Base-by-base conservation (phyloP, 257 asterid species). In the Penstemon barbatus region DNA sequence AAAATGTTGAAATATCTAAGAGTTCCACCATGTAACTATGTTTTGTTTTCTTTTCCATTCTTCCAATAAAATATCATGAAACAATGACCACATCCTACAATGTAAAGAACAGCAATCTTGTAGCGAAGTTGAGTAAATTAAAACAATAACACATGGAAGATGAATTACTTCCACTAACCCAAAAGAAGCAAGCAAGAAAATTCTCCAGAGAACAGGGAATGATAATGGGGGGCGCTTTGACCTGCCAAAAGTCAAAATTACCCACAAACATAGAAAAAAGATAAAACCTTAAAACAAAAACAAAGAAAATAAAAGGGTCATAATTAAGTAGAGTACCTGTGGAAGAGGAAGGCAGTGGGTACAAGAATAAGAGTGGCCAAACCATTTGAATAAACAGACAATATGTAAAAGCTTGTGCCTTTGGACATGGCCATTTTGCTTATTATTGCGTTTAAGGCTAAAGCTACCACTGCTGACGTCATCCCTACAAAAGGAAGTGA, bases 401-500 rank as follows among this genome's bases (percentile, higher is more conserved):
- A 62, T 18, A 79, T 71, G 69, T 76, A 85, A 42, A 77, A 74
- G 76, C 85, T 85, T 6, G 79, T 81, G 65, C 83, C 88, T 18
- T 59, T 66, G 49, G 88, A 74, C 79, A 82, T 80, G 42, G 83
- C 86, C 79, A 78, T 37, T 76, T 85, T 85, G 82, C 85, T 78
- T 52, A 79, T 70, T 0, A 85, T 85, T 76, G 69, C 76, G 56
- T 73, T 85, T 4, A 68, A 15, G n/a, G 82, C 83, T 40, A 80
- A 50, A 40, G 86, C 82, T 71, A 73, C 66, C 7, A 82, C 71
- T 4, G 83, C 85, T n/a, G 80, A 58, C 10, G 70, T 56, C 88
- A 85, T 85, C 44, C 80, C 86, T 3, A 79, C 25, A 46, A 77
- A 66, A 7, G 88, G 90, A 70, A 78, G 50, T 11, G 84, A 80